Conservation (phyloP, 306 rosid genomes). For the Neltuma alba region DNA sequence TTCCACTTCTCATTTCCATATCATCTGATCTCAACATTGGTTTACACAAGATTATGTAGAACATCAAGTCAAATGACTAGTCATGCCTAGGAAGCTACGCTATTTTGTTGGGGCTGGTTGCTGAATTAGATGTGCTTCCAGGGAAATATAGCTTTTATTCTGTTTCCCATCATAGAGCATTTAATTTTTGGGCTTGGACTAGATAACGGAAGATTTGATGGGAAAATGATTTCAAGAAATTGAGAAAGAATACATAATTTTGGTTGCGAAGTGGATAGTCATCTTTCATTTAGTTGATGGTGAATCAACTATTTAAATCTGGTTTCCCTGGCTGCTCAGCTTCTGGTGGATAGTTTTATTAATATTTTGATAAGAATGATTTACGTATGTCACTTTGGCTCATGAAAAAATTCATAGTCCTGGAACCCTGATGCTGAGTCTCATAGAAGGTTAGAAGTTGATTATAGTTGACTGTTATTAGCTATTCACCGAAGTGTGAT, state of each 20-base stretch:
- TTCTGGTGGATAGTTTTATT: not conserved
- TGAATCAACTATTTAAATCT: not conserved
- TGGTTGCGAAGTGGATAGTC: not conserved
- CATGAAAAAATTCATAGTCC: not conserved
- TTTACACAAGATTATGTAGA: slow-evolving; percentile 67
- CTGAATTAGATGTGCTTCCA: not conserved
- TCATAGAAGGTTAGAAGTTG: not conserved
- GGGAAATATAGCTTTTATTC: not conserved
- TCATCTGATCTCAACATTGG: slow-evolving; percentile 94
- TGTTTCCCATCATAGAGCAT: not conserved
- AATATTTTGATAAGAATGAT: not conserved
- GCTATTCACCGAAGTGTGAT: too few species aligned
- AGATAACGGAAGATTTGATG: not conserved
- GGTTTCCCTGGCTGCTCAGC: not conserved
- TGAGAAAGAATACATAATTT: not conserved
- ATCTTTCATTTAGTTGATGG: not conserved
- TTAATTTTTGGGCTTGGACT: not conserved
- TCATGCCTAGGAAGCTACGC: slow-evolving; percentile 11
- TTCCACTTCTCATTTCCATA: slow-evolving; percentile 86
- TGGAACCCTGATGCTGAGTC: not conserved
- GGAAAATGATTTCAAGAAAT: not conserved
- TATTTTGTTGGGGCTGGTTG: not conserved
- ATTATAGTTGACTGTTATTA: not conserved
- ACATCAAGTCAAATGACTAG: not conserved
- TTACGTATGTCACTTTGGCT: not conserved